These are phyloP conservation scores for Gloeopeniophorella convolvens DNA, from an alignment of 768 basidiomycete genomes.

Conservation along the genomic window DNA sequence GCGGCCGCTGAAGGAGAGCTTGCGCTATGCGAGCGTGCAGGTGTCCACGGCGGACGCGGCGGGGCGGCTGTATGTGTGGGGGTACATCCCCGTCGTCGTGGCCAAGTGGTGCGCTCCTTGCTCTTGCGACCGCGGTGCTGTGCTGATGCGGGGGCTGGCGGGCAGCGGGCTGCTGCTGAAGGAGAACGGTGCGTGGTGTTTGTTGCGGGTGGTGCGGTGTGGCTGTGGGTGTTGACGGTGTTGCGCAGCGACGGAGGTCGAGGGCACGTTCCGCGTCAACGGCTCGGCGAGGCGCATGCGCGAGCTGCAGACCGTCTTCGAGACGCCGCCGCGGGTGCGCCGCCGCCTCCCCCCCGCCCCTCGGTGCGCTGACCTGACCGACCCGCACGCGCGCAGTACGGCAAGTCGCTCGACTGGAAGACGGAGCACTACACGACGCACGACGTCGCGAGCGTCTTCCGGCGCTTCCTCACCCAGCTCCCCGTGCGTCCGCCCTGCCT, in stretches of 20 bases:
- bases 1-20: slow-evolving; percentile 73
- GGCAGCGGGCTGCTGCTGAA: slow-evolving; percentile 87
- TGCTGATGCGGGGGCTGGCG: slow-evolving; percentile 4
- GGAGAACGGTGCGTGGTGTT: slow-evolving; percentile 61
- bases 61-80: slow-evolving; percentile 86
- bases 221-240: not conserved
- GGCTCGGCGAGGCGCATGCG: slow-evolving; percentile 96
- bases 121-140: too few relatives aligned
- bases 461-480: slow-evolving; percentile 94
- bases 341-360: not conserved
- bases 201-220: not conserved
- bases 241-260: slow-evolving; percentile 73
- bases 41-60: slow-evolving; percentile 83
- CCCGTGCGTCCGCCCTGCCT: slow-evolving; percentile 53
- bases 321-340: slow-evolving; percentile 76
- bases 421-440: slow-evolving; percentile 83
- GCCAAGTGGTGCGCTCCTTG: slow-evolving; percentile 76
- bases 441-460: slow-evolving; percentile 94
- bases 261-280: slow-evolving; percentile 91
- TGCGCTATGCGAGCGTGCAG: slow-evolving; percentile 85
- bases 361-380: slow-evolving; percentile 1
- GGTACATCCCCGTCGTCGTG: slow-evolving; percentile 93
- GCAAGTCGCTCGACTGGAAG: slow-evolving; percentile 90
- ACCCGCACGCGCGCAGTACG: slow-evolving; percentile 54
- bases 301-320: slow-evolving; percentile 87